Evolutionary conservation across 2,329 filamentous ascomycete genomes (phyloP), one percentile per base, ranked within the genome.

Genomic region (Fusarium sp.): DNA sequence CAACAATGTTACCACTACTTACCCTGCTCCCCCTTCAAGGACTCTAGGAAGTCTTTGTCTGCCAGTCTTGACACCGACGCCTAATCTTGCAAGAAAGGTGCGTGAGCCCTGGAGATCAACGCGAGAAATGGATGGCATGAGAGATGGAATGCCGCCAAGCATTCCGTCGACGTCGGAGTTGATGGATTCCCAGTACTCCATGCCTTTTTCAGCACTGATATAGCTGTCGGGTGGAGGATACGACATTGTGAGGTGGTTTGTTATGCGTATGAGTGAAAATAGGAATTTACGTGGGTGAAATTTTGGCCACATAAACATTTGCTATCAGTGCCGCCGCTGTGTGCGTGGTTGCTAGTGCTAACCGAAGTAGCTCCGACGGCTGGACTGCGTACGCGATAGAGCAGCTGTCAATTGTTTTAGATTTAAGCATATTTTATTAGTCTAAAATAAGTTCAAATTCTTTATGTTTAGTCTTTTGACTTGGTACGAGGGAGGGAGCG

Each of bases 101-200:
- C 86, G 84, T 1, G 89, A 92, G 41, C 90, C 90, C 72, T 90
- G 88, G 1, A 93, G 82, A 74, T 93, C 91, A 53, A 90, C 86
- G 48, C 86, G 83, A 5, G 87, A 89, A 65, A 91, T 59, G 0
- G 73, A 70, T 0, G 81, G 76, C 59, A 82, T 82, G 79, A 94
- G 92, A 66, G 93, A 92, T 2, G 97, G 88, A 89, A 96, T 94
- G 78, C 94, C 92, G 64, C 93, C 94, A 2, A 97, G 89, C 90
- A 96, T 94, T 74, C 93, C 92, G 71, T 91, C 86, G 46, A 82
- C 78, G 50, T 83, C 79, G 41, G 83, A 80, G 3, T 78, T 76
- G 52, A 83, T 72, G 22, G 74, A 71, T 52, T 84, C 74, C 85
- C 84, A 87, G 75, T 87, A 87, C 24, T 75, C 71, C 17, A 77